Conservation (phyloP, 176 grass and related monocot species). For the Phragmites australis region DNA sequence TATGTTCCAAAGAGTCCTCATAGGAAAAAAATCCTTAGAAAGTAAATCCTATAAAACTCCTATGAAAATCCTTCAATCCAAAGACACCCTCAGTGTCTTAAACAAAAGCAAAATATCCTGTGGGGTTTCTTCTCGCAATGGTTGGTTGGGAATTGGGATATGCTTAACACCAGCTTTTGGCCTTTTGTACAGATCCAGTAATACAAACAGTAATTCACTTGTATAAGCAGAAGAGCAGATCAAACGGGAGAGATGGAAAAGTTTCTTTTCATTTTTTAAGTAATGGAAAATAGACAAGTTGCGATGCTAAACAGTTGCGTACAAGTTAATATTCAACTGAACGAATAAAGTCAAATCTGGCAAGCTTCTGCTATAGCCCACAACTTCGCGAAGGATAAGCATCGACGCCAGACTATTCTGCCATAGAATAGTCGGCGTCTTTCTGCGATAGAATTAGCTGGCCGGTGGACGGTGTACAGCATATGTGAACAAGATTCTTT, state of each 20-base stretch:
- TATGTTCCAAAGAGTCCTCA: too few relatives aligned
- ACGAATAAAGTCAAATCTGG: conserved; percentile 9
- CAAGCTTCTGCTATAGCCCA: conserved; percentile 16
- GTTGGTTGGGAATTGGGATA: too few relatives aligned
- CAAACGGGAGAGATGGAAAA: not conserved
- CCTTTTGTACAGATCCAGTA: not conserved
- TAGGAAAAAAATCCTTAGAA: too few relatives aligned
- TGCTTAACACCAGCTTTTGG: not conserved
- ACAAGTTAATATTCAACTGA: not conserved
- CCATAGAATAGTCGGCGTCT: not conserved
- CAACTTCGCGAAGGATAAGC: conserved; percentile 27
- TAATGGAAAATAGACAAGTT: not conserved
- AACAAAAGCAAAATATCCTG: too few relatives aligned
- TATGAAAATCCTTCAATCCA: too few relatives aligned
- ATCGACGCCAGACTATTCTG: not conserved
- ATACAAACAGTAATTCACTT: not conserved
- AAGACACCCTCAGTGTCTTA: too few relatives aligned
- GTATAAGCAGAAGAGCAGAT: not conserved
- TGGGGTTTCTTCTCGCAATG: too few relatives aligned
- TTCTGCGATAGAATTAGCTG: not conserved
- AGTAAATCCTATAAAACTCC: too few relatives aligned
- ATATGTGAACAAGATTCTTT: conserved; percentile 1
- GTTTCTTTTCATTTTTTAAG: not conserved
- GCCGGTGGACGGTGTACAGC: conserved; percentile 8
- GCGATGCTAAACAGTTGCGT: not conserved